Conservation (phyloP, 441 rosid genomes). For the Erodium moschatum region DNA sequence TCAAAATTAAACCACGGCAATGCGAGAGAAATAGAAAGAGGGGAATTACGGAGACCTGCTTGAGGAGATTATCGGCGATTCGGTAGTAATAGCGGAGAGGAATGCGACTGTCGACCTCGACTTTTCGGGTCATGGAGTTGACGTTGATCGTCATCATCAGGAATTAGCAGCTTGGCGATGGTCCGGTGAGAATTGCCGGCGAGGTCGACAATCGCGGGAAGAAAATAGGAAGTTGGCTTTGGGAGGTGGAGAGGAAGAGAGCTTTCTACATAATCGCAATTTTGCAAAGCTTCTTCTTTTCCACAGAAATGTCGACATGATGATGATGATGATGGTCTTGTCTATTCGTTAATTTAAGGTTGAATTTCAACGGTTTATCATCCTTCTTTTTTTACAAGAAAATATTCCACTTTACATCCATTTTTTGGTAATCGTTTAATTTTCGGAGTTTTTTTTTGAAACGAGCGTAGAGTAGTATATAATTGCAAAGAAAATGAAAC, state of each 20-base stretch:
- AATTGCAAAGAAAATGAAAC: too few species aligned
- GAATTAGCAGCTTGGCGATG: not conserved
- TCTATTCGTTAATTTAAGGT: too few species aligned
- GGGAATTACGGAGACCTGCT: not conserved
- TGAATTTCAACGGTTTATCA: too few species aligned
- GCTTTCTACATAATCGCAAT: too few species aligned
- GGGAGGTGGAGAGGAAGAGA: not conserved
- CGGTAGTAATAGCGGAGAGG: conserved; percentile 14
- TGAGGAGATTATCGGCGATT: conserved; percentile 11
- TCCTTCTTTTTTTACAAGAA: too few species aligned
- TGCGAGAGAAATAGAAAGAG: not conserved
- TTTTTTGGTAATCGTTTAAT: too few species aligned
- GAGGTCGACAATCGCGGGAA: not conserved
- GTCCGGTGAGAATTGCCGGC: conserved; percentile 3
- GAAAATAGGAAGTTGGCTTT: not conserved
- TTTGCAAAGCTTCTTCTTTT: too few species aligned
- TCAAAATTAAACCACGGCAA: not conserved
- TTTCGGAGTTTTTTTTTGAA: too few species aligned
- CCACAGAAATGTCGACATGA: too few species aligned
- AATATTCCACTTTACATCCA: too few species aligned
- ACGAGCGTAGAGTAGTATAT: too few species aligned
- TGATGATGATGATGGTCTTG: too few species aligned
- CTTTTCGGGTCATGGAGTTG: conserved; percentile 1
- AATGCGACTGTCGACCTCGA: conserved; percentile 11
- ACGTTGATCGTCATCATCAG: conserved; percentile 6